Evolutionary conservation across 805 yeast species (phyloP).

Genomic region (Barnettozyma botsteinii): DNA sequence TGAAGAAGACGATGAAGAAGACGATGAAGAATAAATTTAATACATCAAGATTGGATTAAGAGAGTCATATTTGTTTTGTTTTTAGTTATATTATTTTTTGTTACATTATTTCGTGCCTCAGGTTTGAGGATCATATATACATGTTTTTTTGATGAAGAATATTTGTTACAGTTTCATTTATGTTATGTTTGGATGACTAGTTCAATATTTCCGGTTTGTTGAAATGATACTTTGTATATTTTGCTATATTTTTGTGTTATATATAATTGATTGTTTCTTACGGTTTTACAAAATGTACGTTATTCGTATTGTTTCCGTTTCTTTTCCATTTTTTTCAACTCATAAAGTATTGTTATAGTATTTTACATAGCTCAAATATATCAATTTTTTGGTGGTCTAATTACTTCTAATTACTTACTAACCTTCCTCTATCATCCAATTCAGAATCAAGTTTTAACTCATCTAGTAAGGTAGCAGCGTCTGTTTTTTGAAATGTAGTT

Average conservation of each 20-base stretch:
- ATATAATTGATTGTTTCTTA: not conserved
- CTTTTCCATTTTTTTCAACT: not conserved
- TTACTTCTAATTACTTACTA: slow-evolving; percentile 8
- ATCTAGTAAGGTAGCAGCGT: slow-evolving; percentile 19
- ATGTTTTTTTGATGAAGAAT: slow-evolving; percentile 2
- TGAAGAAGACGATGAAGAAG: slow-evolving; percentile 22
- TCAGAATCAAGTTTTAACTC: slow-evolving; percentile 19
- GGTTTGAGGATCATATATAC: not conserved
- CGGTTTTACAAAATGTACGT: not conserved
- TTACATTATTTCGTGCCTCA: not conserved
- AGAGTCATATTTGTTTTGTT: slow-evolving; percentile 1
- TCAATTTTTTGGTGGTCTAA: no score
- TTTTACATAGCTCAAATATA: not conserved
- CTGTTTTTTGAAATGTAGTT: slow-evolving; percentile 17
- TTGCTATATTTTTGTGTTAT: not conserved
- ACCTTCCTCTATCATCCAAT: slow-evolving; percentile 17
- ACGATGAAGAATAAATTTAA: slow-evolving; percentile 1
- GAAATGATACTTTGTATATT: not conserved
- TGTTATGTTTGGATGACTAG: no score
- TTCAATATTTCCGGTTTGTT: not conserved
- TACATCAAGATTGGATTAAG: not conserved
- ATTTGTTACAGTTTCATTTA: not conserved
- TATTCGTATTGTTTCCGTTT: not conserved
- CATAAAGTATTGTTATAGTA: not conserved
- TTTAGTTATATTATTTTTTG: not conserved